Evolutionary conservation across 768 basidiomycete species (phyloP).

Genomic region (Kwoniella bestiolae): DNA sequence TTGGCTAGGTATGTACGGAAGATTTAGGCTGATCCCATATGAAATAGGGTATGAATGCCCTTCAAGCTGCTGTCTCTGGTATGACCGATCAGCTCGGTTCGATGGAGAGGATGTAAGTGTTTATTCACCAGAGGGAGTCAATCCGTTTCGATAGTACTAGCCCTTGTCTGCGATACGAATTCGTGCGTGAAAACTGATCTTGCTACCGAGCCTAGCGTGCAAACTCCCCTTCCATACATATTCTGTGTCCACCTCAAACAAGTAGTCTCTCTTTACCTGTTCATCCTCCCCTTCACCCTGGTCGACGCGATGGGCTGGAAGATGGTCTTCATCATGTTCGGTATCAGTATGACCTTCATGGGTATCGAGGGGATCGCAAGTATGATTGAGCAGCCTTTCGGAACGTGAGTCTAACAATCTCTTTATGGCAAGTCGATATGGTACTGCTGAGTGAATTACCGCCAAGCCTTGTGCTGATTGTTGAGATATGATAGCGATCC

Average conservation of each 20-base stretch:
- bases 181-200: too few species aligned
- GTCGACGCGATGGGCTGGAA: constrained; percentile 79
- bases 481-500: constrained; percentile 39
- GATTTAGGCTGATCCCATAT: constrained; percentile 11
- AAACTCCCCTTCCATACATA: constrained; percentile 48
- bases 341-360: constrained; percentile 58
- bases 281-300: constrained; percentile 84
- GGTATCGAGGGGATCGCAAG: constrained; percentile 87
- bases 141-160: too few species aligned
- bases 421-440: too few species aligned
- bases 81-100: constrained; percentile 78
- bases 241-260: constrained; percentile 86
- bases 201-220: too few species aligned
- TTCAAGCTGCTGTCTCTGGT: constrained; percentile 71
- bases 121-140: constrained; percentile 67
- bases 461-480: constrained; percentile 8
- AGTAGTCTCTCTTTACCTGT: constrained; percentile 90
- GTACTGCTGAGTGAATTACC: too few species aligned
- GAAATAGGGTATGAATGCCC: constrained; percentile 69
- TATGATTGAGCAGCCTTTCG: constrained; percentile 94
- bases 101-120: constrained; percentile 92
- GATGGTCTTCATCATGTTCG: constrained; percentile 79
- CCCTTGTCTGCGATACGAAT: too few species aligned
- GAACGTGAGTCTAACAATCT: constrained; percentile 65
- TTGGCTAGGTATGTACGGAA: not conserved